Percentiles rank a stretch among this genome's conserved stretches.
phyloP scores from a whole-genome alignment of 768 basidiomycete genomes.

The Pluteus cervinus region DNA sequence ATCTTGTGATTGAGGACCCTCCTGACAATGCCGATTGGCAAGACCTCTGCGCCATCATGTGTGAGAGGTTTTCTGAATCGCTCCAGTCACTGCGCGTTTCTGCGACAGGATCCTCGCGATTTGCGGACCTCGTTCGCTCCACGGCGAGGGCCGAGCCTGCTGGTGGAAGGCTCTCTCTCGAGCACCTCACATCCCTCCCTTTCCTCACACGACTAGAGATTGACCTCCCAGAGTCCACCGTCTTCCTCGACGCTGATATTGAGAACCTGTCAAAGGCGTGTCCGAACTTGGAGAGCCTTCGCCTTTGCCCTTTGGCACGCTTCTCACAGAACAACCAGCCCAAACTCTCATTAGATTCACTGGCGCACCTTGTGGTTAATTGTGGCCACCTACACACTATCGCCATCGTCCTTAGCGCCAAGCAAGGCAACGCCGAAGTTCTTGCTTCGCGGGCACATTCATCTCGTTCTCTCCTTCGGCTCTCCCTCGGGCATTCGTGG shows the following conservation, averaged over 20 bases:
- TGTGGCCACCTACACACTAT: slow-evolving; percentile 64
- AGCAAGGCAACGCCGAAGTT: slow-evolving; percentile 35
- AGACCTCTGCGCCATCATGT: slow-evolving; percentile 58
- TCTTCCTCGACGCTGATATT: slow-evolving; percentile 60
- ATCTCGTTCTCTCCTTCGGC: slow-evolving; percentile 60
- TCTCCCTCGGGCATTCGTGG: slow-evolving; percentile 76
- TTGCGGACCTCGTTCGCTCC: slow-evolving; percentile 75
- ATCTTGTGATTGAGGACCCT: slow-evolving; percentile 76
- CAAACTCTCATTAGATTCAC: slow-evolving; percentile 55
- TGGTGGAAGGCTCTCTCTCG: slow-evolving; percentile 54
- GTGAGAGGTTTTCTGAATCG: slow-evolving; percentile 53
- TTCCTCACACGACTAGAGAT: slow-evolving; percentile 60
- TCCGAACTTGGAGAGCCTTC: slow-evolving; percentile 63
- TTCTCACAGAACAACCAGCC: slow-evolving; percentile 53
- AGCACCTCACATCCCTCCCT: slow-evolving; percentile 48
- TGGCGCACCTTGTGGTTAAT: slow-evolving; percentile 48
- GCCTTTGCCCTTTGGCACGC: slow-evolving; percentile 61
- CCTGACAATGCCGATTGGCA: slow-evolving; percentile 73
- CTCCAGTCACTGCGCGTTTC: slow-evolving; percentile 56
- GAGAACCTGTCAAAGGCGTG: slow-evolving; percentile 51
- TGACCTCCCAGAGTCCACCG: slow-evolving; percentile 71
- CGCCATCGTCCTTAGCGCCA: slow-evolving; percentile 58
- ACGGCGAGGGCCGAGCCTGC: slow-evolving; percentile 61
- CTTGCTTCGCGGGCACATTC: slow-evolving; percentile 42
- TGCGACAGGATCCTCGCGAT: slow-evolving; percentile 69